Evolutionary conservation across 2,329 filamentous ascomycete genomes (phyloP).

Genomic region (Arthroderma sp.): DNA sequence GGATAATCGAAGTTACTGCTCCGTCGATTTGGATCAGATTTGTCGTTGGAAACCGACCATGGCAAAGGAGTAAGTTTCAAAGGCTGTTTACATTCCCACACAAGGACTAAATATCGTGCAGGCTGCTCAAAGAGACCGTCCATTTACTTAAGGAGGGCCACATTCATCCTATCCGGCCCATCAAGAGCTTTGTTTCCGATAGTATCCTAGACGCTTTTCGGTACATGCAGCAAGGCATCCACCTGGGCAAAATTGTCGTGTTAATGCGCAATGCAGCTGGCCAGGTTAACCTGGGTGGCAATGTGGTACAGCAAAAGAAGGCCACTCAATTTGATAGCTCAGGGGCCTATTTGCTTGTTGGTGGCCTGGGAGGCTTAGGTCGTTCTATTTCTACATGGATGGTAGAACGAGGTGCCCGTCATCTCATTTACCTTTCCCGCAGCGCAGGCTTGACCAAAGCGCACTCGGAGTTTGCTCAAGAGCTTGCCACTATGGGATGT

Average conservation of each 20-base stretch:
- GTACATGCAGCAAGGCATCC: conserved; percentile 18
- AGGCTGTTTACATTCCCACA: too few species aligned
- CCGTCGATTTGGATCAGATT: conserved; percentile 11
- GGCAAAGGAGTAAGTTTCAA: too few species aligned
- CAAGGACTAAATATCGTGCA: background rate
- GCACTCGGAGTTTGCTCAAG: too few species aligned
- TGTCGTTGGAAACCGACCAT: background rate
- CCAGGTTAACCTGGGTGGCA: background rate
- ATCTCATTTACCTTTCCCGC: too few species aligned
- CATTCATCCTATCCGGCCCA: conserved; percentile 21
- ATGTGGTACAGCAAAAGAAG: too few species aligned
- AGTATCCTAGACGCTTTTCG: conserved; percentile 20
- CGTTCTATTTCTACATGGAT: too few species aligned
- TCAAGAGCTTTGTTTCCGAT: conserved; percentile 20
- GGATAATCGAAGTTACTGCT: conserved; percentile 9
- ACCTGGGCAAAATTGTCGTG: conserved; percentile 18
- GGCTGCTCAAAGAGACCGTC: background rate
- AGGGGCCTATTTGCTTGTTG: conserved; percentile 5
- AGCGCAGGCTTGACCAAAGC: too few species aligned
- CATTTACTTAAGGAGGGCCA: conserved; percentile 7
- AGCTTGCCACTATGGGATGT: too few species aligned
- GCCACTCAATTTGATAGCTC: too few species aligned
- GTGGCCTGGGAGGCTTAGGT: background rate
- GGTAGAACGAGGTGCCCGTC: too few species aligned
- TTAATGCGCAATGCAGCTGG: background rate